These are phyloP conservation scores for Globisporangium spiculum DNA, from an alignment of 352 stramenopile genomes.

Conservation along the genomic window DNA sequence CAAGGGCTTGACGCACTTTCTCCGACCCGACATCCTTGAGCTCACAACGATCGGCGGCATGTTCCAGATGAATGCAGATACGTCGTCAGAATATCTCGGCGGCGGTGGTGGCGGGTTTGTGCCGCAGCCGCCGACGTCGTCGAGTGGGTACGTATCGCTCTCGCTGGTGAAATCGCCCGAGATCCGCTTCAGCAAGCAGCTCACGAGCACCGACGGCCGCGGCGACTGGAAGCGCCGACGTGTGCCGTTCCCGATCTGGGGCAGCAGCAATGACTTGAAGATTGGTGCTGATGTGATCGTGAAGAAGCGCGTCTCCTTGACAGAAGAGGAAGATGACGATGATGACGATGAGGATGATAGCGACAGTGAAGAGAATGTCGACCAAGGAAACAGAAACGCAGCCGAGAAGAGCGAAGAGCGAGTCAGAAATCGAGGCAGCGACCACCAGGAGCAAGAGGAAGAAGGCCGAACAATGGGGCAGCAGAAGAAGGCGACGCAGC, in stretches of 20 bases:
- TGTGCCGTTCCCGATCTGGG: slow-evolving; percentile 39
- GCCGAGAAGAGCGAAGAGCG: slow-evolving; percentile 15
- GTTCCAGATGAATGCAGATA: slow-evolving; percentile 26
- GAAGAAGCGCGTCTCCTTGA: slow-evolving; percentile 20
- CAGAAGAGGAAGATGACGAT: slow-evolving; percentile 22
- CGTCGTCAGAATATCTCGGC: slow-evolving; percentile 15
- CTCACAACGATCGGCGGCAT: slow-evolving; percentile 35
- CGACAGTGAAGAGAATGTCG: slow-evolving; percentile 23
- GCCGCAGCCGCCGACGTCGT: slow-evolving; percentile 24
- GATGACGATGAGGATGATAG: slow-evolving; percentile 32
- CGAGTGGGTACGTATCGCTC: slow-evolving; percentile 69
- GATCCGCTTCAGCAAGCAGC: slow-evolving; percentile 68
- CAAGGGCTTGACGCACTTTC: slow-evolving; percentile 52
- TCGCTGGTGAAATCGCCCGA: slow-evolving; percentile 71
- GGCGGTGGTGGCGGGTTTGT: slow-evolving; percentile 17
- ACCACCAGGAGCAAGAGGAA: background rate
- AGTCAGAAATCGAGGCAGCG: slow-evolving; percentile 28
- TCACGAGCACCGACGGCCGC: slow-evolving; percentile 27
- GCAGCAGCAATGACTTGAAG: slow-evolving; percentile 19
- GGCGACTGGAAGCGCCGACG: slow-evolving; percentile 59
- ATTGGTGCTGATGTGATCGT: slow-evolving; percentile 10
- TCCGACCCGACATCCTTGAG: slow-evolving; percentile 54
- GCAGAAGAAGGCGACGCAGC: slow-evolving; percentile 27
- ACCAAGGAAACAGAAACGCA: background rate
- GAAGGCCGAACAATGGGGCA: slow-evolving; percentile 7